Conservation (phyloP, 1,284 basidiomycete genomes). For the Amylostereum chailletii region DNA sequence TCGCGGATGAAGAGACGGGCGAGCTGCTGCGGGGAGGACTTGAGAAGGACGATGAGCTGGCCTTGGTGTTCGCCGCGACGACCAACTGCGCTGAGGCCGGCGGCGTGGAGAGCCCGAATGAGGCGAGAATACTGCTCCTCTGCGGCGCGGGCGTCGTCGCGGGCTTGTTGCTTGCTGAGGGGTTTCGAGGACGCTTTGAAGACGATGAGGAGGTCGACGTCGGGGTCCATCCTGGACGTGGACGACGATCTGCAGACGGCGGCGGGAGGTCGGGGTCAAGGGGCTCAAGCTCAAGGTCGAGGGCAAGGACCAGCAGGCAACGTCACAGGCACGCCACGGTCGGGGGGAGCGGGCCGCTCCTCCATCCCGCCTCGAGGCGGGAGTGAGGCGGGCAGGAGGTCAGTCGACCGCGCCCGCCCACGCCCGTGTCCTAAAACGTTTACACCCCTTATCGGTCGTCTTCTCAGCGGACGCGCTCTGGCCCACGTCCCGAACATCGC, state of each 20-base stretch:
- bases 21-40: slow-evolving; percentile 59
- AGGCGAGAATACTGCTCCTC: slow-evolving; percentile 61
- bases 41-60: slow-evolving; percentile 75
- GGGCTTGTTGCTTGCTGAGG: slow-evolving; percentile 50
- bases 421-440: too few relatives aligned
- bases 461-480: too few relatives aligned
- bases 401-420: too few relatives aligned
- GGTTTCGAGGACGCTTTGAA: slow-evolving; percentile 49
- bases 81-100: slow-evolving; percentile 63
- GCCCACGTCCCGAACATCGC: too few relatives aligned
- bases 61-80: slow-evolving; percentile 67
- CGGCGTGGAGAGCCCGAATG: slow-evolving; percentile 48
- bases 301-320: too few relatives aligned
- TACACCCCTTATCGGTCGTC: too few relatives aligned
- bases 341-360: too few relatives aligned
- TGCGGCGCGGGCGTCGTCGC: slow-evolving; percentile 52
- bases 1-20: slow-evolving; percentile 65
- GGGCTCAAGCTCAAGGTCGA: too few relatives aligned
- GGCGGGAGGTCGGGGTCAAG: not conserved
- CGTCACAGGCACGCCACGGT: too few relatives aligned
- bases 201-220: slow-evolving; percentile 64
- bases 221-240: slow-evolving; percentile 25
- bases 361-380: too few relatives aligned
- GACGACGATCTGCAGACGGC: not conserved
- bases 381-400: too few relatives aligned